These are phyloP conservation scores for Sinapis alba DNA, from an alignment of 441 rosid genomes.

Conservation along the genomic window DNA sequence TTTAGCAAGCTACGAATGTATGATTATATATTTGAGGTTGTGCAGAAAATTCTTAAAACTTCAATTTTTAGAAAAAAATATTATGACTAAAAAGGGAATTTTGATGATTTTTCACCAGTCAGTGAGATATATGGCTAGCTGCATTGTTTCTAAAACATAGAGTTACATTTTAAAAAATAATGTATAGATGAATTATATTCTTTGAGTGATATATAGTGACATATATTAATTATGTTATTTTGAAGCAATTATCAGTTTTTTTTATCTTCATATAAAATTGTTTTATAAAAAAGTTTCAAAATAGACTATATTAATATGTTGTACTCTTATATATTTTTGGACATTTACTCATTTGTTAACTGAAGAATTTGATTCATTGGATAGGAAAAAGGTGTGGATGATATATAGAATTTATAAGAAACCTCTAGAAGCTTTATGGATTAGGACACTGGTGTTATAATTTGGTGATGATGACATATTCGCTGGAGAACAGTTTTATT, in stretches of 20 bases:
- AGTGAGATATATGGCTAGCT: not conserved
- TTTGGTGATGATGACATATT: slow-evolving; percentile 32
- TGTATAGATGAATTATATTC: not conserved
- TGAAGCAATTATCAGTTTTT: not conserved
- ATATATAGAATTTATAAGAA: slow-evolving; percentile 26
- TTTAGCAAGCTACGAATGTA: not conserved
- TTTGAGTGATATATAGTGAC: not conserved
- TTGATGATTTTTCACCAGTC: not conserved
- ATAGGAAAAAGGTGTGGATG: slow-evolving; percentile 6
- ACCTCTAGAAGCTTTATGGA: slow-evolving; percentile 22
- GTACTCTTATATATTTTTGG: not conserved
- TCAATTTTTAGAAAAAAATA: not conserved
- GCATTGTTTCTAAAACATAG: not conserved
- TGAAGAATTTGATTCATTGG: slow-evolving; percentile 17
- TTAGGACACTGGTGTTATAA: slow-evolving; percentile 11
- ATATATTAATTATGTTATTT: not conserved
- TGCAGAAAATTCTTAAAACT: not conserved
- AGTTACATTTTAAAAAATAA: not conserved
- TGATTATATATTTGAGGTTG: not conserved
- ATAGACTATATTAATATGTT: not conserved
- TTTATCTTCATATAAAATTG: not conserved
- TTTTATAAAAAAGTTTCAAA: not conserved
- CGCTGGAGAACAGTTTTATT: not conserved
- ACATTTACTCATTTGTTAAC: not conserved
- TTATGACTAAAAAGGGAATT: not conserved